Percentiles rank a stretch among this genome's conserved stretches.
These are phyloP conservation scores for Aspergillus taichungensis DNA, from an alignment of 495 filamentous ascomycete species.

Conservation along the genomic window DNA sequence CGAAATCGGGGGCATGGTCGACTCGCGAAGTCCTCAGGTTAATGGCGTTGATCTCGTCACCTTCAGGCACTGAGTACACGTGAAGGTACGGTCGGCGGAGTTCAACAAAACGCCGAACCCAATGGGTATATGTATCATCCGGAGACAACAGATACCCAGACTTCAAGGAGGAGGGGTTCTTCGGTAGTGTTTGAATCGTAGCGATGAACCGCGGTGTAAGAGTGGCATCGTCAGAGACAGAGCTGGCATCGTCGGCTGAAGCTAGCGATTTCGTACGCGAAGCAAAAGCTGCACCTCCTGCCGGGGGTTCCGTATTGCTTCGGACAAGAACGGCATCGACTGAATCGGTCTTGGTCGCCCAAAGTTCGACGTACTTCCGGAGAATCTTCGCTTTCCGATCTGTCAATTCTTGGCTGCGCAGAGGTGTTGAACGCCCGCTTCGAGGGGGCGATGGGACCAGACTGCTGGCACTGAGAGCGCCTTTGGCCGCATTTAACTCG, in stretches of 20 bases:
- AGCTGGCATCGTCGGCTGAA: constrained; percentile 15
- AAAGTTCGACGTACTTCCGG: constrained; percentile 64
- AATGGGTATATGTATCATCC: constrained; percentile 58
- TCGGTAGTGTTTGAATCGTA: constrained; percentile 60
- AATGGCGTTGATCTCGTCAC: constrained; percentile 84
- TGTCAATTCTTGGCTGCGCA: constrained; percentile 39
- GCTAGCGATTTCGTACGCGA: constrained; percentile 18
- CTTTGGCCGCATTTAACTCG: constrained; percentile 74
- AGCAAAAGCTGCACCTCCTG: constrained; percentile 49
- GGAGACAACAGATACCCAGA: constrained; percentile 78
- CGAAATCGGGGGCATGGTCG: constrained; percentile 80
- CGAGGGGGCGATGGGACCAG: constrained; percentile 26
- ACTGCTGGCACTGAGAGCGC: constrained; percentile 47
- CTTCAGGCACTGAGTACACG: constrained; percentile 70
- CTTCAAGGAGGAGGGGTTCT: constrained; percentile 68
- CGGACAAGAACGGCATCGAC: constrained; percentile 61
- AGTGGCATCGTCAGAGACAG: constrained; percentile 20
- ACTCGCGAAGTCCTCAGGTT: constrained; percentile 77
- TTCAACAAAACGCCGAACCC: constrained; percentile 89
- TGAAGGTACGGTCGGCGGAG: constrained; percentile 88
- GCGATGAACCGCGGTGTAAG: constrained; percentile 53
- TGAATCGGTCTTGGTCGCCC: constrained; percentile 69
- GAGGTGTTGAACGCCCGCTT: constrained; percentile 31
- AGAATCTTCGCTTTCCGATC: constrained; percentile 52
- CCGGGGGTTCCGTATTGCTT: constrained; percentile 68